These are phyloP conservation scores for Penicillium lagena DNA, from an alignment of 495 filamentous ascomycete genomes.

Conservation along the genomic window DNA sequence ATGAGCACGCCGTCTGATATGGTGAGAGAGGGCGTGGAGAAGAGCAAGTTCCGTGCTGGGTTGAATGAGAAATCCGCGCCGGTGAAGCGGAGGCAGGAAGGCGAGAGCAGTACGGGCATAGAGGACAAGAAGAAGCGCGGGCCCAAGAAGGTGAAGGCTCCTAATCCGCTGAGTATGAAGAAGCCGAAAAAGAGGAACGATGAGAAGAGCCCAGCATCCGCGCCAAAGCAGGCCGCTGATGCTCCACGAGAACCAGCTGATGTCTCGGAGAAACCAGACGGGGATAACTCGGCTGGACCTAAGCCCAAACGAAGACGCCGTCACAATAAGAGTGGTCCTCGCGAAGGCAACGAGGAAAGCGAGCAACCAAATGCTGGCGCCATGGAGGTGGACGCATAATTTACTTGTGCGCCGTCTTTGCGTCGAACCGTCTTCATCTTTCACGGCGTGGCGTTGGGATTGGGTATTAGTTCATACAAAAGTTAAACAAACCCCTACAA, in stretches of 20 bases:
- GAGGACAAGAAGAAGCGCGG: constrained; percentile 50
- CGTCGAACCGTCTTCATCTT: constrained; percentile 4
- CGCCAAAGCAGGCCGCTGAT: constrained; percentile 11
- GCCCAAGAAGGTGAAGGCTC: constrained; percentile 67
- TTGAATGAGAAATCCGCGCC: constrained; percentile 43
- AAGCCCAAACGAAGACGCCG: constrained; percentile 43
- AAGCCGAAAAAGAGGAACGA: constrained; percentile 59
- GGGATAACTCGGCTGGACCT: constrained; percentile 10
- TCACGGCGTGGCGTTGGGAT: constrained; percentile 30
- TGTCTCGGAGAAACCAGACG: constrained; percentile 12
- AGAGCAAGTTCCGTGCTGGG: constrained; percentile 66
- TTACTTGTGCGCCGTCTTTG: constrained; percentile 13
- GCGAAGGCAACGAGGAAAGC: constrained; percentile 12
- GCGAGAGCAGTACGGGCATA: constrained; percentile 29
- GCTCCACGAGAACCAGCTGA: background rate
- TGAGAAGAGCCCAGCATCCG: background rate
- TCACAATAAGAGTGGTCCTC: constrained; percentile 28
- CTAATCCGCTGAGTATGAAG: constrained; percentile 87
- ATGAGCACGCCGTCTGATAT: constrained; percentile 62
- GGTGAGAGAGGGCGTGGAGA: constrained; percentile 62
- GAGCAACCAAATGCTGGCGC: constrained; percentile 6
- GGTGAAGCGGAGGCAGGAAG: constrained; percentile 40
- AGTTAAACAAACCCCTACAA: constrained; percentile 13
- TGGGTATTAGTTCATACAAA: constrained; percentile 17
- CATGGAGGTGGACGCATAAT: constrained; percentile 20